Base-by-base conservation (phyloP, 495 filamentous ascomycete species). In the Lophiostoma macrostomum region DNA sequence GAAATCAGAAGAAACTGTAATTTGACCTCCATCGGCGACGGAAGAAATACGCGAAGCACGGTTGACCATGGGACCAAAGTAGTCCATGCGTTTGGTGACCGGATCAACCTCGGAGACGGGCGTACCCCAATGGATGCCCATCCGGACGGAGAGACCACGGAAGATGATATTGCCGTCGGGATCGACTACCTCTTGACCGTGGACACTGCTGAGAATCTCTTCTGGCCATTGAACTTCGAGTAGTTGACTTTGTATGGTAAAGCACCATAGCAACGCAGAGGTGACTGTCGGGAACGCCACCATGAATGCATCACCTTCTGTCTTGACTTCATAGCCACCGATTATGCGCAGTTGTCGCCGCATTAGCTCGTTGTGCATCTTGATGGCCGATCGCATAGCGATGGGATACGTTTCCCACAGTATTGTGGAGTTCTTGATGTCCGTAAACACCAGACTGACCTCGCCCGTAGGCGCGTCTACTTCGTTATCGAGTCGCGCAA, bases 301-400 rank as follows among this genome's bases (percentile, higher is more conserved):
- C 90, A 99, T 96, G 68, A 99, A 99, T 30, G 94, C 93, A 71
- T 99, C 93, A 54, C 93, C 93, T 86, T 99, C 93, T 0, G 93
- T 97, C 75, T 99, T 99, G 66, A 99, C 90, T 71, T 99, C 93
- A 64, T 96, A 99, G 0, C 93, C 93, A 64, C 93, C 94, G 50
- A 96, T 91, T 44, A 91, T 85, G 28, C 91, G 82, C 46, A 99
- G 77, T 61, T 96, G 91, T 24, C 94, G 83, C 34, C 93, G 87
- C 80, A 99, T 90, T 14, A 95, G 80, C 58, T 91, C 87, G 64
- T 99, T 97, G 72, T 99, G 93, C 45, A 93, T 84, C 67, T 89
- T 91, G 66, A 97, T 97, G 40, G 90, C 89, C 7, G 90, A 88
- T 48, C 89, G 79, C 93, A 99, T 99, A 6, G 94, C 89, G 36